Conservation (phyloP, 306 rosid genomes). For the Clitoria ternatea region DNA sequence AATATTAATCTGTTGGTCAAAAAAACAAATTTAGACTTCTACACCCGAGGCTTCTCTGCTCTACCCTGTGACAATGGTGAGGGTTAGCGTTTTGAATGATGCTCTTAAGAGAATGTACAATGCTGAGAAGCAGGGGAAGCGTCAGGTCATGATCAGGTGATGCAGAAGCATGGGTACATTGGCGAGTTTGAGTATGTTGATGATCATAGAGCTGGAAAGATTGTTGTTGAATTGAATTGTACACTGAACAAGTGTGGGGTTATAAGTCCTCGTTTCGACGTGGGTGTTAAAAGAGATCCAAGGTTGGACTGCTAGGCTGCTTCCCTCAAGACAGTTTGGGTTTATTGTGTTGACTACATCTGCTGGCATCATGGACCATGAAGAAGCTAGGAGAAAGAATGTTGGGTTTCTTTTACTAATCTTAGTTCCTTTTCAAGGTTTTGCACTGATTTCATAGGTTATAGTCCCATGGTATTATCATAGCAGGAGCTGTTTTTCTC, state of each 20-base stretch:
- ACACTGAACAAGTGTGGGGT: conserved; percentile 40
- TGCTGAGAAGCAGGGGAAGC: conserved; percentile 41
- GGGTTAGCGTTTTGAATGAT: conserved; percentile 45
- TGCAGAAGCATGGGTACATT: conserved; percentile 46
- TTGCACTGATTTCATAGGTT: not conserved
- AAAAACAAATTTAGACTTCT: too few species aligned
- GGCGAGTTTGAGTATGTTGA: conserved; percentile 44
- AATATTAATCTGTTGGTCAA: too few species aligned
- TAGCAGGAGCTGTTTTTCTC: conserved; percentile 10
- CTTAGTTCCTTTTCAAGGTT: not conserved
- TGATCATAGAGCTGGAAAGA: conserved; percentile 41
- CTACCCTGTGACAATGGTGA: conserved; percentile 33
- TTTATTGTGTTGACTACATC: conserved; percentile 41
- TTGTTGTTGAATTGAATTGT: conserved; percentile 41
- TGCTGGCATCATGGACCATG: conserved; percentile 44
- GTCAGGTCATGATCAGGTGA: conserved; percentile 42
- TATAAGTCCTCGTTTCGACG: conserved; percentile 40
- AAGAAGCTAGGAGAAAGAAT: conserved; percentile 41
- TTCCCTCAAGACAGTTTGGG: conserved; percentile 39
- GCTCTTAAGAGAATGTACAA: conserved; percentile 47
- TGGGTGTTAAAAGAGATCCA: conserved; percentile 40
- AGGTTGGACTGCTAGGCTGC: conserved; percentile 42
- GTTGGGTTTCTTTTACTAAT: conserved; percentile 42
- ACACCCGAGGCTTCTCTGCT: not conserved
- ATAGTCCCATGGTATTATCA: not conserved